Evolutionary conservation across 2,329 filamentous ascomycete species (phyloP), one percentile per base, ranked within the genome.

Genomic region (Dactylonectria macrodidyma): DNA sequence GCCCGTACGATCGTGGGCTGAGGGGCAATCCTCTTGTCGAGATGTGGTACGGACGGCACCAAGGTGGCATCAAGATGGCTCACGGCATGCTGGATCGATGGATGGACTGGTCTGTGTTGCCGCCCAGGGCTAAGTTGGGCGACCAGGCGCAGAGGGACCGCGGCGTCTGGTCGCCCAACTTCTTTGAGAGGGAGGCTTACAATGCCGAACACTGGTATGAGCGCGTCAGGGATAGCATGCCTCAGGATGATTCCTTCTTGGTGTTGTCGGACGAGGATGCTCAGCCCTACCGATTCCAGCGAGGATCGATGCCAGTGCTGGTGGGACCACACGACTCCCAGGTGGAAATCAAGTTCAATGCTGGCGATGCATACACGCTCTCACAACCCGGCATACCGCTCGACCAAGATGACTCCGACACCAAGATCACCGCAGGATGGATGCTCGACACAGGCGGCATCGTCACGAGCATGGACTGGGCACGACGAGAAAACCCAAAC

Each of bases 401-500:
- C 22, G 70, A 77, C 5, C 66, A 75, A 10, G 73, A 79, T n/a
- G 59, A 71, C 2, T 56, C 65, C 7, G 65, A 71, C 11, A 62
- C 68, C 36, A 77, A 76, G n/a, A 57, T 69, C 33, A 73, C 72
- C 70, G 81, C 70, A 77, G 87, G 86, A 4, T 89, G 86, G 86
- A 79, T 89, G 70, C 73, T 90, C 14, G 85, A 90, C 65, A 81
- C 84, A 0, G 87, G 86, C 11, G 88, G 88, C 57, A 81, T 89
- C 14, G 83, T 88, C 5, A 77, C 86, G 5, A 80, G 83, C 30
- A 84, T 90, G 77, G 84, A 83, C 54, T 90, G 88, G 88, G 85
- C 84, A 1, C 84, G 85, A 2, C 67, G 71, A 9, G 71, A 78
- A 2, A 73, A 75, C 3, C 77, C 77, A 10, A 74, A 79, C 19